Percentiles rank a stretch among this genome's conserved stretches.
phyloP scores from a whole-genome alignment of 352 stramenopile species.

The Globisporangium splendens region DNA sequence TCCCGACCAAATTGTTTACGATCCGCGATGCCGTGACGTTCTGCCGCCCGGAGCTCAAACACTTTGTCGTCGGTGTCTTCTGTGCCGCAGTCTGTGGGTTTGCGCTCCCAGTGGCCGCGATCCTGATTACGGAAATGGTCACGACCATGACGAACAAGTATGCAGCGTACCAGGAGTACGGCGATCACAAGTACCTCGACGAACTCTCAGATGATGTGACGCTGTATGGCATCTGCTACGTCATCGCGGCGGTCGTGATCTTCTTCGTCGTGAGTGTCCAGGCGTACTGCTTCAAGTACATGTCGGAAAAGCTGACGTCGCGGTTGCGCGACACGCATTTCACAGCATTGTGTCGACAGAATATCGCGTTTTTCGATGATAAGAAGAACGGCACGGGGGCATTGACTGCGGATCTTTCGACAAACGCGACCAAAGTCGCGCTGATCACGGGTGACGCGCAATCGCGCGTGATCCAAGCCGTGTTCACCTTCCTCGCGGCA shows the following conservation, averaged over 20 bases:
- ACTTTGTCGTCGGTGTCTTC: neutral
- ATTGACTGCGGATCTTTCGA: neutral
- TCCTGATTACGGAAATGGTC: neutral
- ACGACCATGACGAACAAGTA: neutral
- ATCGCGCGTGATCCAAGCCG: neutral
- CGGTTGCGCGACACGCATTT: conserved; percentile 18
- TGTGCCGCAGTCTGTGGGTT: neutral
- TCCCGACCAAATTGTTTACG: no score
- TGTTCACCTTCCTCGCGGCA: neutral
- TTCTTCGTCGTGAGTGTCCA: conserved; percentile 27
- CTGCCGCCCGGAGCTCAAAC: neutral
- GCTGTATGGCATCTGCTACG: neutral
- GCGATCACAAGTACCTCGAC: neutral
- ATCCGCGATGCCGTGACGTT: no score
- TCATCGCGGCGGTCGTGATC: conserved; percentile 14
- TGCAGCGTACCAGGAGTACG: neutral
- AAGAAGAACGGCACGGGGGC: neutral
- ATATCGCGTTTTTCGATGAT: neutral
- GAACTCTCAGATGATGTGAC: neutral
- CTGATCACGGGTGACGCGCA: neutral
- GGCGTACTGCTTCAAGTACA: conserved; percentile 46
- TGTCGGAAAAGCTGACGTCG: conserved; percentile 46
- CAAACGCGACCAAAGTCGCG: neutral
- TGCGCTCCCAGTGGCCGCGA: no score
- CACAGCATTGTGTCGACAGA: neutral